Evolutionary conservation across 371 early-diverging fungal genomes (phyloP).

Genomic region (Paraphysoderma sedebokerense): DNA sequence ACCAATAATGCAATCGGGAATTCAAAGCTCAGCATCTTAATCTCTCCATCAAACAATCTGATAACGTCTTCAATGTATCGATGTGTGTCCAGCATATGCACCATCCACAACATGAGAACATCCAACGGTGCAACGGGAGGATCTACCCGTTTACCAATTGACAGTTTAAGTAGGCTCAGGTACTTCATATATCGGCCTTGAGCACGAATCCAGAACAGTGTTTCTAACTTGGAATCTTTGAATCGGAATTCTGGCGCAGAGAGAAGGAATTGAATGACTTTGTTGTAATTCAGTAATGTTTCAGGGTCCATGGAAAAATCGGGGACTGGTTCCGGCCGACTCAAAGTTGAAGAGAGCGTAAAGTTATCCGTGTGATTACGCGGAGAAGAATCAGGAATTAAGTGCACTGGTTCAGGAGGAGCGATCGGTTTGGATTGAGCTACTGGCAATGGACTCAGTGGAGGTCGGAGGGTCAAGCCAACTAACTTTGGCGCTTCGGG

Average conservation of each 20-base stretch:
- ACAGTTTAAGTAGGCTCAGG: not conserved
- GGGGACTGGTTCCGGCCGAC: not conserved
- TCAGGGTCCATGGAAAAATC: not conserved
- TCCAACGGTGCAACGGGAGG: not conserved
- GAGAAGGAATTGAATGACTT: not conserved
- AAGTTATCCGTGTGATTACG: too few species aligned
- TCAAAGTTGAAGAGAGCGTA: too few species aligned
- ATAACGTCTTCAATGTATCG: not conserved
- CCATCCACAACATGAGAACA: not conserved
- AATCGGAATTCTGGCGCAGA: not conserved
- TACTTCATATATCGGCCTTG: not conserved
- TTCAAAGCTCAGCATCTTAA: not conserved
- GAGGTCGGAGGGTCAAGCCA: too few species aligned
- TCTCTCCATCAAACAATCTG: not conserved
- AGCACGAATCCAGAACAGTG: not conserved
- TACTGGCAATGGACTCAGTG: too few species aligned
- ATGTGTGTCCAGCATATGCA: not conserved
- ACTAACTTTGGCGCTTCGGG: too few species aligned
- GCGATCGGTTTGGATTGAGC: too few species aligned
- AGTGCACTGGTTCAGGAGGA: too few species aligned
- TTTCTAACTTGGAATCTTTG: not conserved
- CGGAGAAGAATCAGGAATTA: too few species aligned
- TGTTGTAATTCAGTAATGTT: not conserved
- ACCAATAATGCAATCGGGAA: not conserved
- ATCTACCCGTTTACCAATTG: not conserved